Conservation (phyloP, 352 stramenopile species). For the Globisporangium perplexum region DNA sequence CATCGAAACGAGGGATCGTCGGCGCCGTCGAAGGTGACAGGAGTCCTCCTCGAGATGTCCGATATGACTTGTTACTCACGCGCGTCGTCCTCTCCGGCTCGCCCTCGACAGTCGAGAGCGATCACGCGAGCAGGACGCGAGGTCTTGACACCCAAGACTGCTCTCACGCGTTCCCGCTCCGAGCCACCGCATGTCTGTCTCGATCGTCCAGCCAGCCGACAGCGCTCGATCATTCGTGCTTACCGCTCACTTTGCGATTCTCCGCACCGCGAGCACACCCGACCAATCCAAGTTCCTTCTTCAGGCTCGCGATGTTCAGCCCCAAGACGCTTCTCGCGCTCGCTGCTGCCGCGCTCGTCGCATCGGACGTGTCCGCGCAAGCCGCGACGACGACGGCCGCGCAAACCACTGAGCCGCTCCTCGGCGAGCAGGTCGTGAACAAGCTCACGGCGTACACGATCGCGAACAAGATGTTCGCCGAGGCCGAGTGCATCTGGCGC, state of each 20-base stretch:
- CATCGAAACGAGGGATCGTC: not conserved
- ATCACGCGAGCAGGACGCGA: too few relatives aligned
- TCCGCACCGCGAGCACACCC: not conserved
- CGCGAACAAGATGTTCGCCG: conserved; percentile 21
- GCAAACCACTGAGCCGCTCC: conserved; percentile 9
- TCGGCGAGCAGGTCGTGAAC: conserved; percentile 19
- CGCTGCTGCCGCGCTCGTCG: conserved; percentile 6
- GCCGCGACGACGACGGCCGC: too few relatives aligned
- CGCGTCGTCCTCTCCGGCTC: too few relatives aligned
- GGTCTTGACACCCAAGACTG: too few relatives aligned
- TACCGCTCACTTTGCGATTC: not conserved
- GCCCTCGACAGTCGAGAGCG: too few relatives aligned
- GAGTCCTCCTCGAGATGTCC: too few relatives aligned
- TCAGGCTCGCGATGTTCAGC: conserved; percentile 14
- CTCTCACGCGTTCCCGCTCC: not conserved
- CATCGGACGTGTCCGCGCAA: conserved; percentile 1
- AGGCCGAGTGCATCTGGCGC: conserved; percentile 26
- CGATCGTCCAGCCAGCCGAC: too few relatives aligned
- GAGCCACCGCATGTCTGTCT: not conserved
- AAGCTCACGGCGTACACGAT: conserved; percentile 11
- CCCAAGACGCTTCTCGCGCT: conserved; percentile 12
- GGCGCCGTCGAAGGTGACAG: not conserved
- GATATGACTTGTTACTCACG: not conserved
- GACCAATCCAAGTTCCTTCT: not conserved
- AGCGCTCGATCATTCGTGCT: not conserved